Evolutionary conservation across 768 basidiomycete species (phyloP), one percentile per base, ranked within the genome.

Genomic region (Royoungia palumana): DNA sequence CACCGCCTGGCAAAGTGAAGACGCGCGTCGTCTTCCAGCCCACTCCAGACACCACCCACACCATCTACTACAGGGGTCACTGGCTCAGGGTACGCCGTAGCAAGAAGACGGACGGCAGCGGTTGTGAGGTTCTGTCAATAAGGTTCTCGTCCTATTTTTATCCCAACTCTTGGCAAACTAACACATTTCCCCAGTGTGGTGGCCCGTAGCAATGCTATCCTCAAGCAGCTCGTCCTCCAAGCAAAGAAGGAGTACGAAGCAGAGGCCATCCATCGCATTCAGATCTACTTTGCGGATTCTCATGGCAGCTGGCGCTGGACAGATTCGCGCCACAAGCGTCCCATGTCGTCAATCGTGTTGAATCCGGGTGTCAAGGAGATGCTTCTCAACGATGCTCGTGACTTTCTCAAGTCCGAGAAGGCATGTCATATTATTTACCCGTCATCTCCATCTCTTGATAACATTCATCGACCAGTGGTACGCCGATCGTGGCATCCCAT

Each of bases 201-300:
- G 30, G 89, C 90, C 5, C 82, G 90, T 40, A 85, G 76, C 50
- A 91, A 92, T 69, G 77, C 80, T 34, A 86, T 92, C 57, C 79
- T 93, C 62, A 92, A 92, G 69, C 86, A 91, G 68, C 85, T 94
- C 53, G 87, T 94, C 36, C 79, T 91, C 20, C 86, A 90, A 59
- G 90, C 90, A n/a, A 92, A 92, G 74, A 81, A 80, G 60, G 85
- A 88, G 60, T 92, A 92, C 64, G 88, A 92, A 66, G 87, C 89
- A 0, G 89, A 92, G 60, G 85, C 87, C 28, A 79, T 91, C 35
- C 87, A 91, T 60, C 80, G 88, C 36, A 89, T 94, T 54, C 88
- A 90, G 65, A 89, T 94, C 28, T 92, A 90, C 64, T 90, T 91
- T 63, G 89, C 90, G 14, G 91, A 93, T 66, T 85, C 85, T 5